A percentile compares a stretch with the other conserved stretches of the same genome.
Conservation (phyloP, 352 stramenopile genomes). For the Globisporangium irregulare region DNA sequence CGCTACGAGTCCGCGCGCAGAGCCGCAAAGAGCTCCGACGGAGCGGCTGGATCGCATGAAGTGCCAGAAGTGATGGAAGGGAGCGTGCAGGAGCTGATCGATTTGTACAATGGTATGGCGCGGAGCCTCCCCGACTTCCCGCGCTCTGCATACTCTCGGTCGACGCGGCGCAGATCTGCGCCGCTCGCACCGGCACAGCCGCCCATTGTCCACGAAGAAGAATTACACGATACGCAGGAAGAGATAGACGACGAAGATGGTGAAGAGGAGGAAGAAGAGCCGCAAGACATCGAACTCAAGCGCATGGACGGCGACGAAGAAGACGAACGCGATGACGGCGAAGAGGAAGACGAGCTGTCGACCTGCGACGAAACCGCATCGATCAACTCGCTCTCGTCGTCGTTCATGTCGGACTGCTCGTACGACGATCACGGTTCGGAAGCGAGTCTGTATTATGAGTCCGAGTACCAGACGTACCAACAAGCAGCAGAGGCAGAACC, state of each 20-base stretch:
- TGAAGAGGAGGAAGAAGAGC: background rate
- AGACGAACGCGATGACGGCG: background rate
- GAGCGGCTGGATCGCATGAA: background rate
- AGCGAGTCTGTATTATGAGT: slow-evolving; percentile 16
- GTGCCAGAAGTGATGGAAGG: slow-evolving; percentile 6
- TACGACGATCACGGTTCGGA: slow-evolving; percentile 14
- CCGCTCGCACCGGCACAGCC: background rate
- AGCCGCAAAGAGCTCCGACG: background rate
- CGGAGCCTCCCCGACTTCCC: slow-evolving; percentile 15
- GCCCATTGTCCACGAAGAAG: background rate
- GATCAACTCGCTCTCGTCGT: slow-evolving; percentile 19
- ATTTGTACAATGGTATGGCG: slow-evolving; percentile 14
- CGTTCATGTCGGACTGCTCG: slow-evolving; percentile 15
- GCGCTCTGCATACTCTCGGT: slow-evolving; percentile 9
- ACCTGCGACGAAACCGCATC: slow-evolving; percentile 21
- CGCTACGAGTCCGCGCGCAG: slow-evolving; percentile 11
- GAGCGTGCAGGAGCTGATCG: slow-evolving; percentile 15
- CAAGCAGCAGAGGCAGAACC: background rate
- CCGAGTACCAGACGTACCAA: slow-evolving; percentile 4
- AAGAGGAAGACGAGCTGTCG: slow-evolving; percentile 11
- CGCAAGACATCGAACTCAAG: background rate
- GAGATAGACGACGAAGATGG: background rate
- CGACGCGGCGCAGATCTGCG: background rate
- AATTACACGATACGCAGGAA: background rate
- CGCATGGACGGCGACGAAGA: background rate